Evolutionary conservation across 2,329 filamentous ascomycete genomes (phyloP), one percentile per base, ranked within the genome.

Genomic region (Karstenula rhodostoma): DNA sequence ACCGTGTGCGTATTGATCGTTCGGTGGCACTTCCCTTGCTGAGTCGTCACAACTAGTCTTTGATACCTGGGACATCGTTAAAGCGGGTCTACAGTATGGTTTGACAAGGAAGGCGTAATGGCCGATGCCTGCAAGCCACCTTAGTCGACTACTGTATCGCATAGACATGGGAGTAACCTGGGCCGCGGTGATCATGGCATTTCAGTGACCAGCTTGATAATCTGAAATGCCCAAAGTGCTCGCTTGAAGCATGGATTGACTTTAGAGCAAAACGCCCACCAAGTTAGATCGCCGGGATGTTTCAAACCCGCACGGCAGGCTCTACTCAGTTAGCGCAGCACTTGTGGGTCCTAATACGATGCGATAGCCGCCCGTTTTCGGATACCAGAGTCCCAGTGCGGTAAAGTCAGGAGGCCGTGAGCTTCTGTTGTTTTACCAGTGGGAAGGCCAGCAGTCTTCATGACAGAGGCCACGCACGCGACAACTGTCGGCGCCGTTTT

Each of bases 171-270:
- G 4, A 49, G 57, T 58, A 10, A 60, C 63, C 12, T 22, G 25
- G 37, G 17, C 37, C 37, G 23, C 29, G 25, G 25, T 44, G 35
- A 43, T 23, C 23, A 22, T 22, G 22, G 27, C 62, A 60, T 59
- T 62, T 67, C 63, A 65, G 67, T 66, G 64, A 70, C 64, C 69
- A 68, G 68, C 68, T 64, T 68, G 58, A 65, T 64, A 56, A 35
- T 57, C 58, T 61, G 60, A 60, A 57, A 57, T 63, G 58, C 64
- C 60, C 56, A 64, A 37, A 50, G 53, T 63, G 58, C 57, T 69
- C 62, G 65, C 63, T 71, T 67, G 66, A 62, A 69, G 66, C 60
- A 61, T 63, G 63, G 69, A 60, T 58, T 63, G 59, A 61, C 64
- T 67, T 60, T 63, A 63, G 63, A 60, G 61, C 64, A 62, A 60